Base-by-base conservation (phyloP, 306 rosid species). In the Vigna angularis region DNA sequence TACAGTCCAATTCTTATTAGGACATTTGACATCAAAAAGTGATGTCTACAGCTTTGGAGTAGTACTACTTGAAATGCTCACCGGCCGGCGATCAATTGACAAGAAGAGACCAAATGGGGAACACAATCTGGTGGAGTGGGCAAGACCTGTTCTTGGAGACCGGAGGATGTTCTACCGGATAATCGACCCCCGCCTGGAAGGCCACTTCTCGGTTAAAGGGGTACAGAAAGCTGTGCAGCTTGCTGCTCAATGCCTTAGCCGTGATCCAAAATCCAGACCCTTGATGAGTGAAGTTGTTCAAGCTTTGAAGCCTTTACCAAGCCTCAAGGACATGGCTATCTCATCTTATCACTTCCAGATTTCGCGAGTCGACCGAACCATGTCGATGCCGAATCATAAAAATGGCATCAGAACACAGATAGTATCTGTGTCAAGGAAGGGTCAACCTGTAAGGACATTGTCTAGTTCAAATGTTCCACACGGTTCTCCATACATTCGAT, bases 11-110 rank as follows among this genome's bases (percentile, higher is more conserved):
- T 68, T 66, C 76, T 77, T 73, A 66, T 32, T 69, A 95, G 99
- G 99, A 50, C 99, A 95, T 87, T 70, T 95, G 90, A 87, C 99
- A 49, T 86, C 97, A 9, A 95, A 93, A 81, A 95, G 94, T 62
- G 99, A 95, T 51, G 99, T 95, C 74, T 95, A 93, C 81, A 91
- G 99, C 86, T 95, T 91, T 69, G 99, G 99, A 57, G 99, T 95
- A 22, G 99, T 95, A 36, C 85, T 95, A 56, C 96, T 95, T 3
- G 99, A 95, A 83, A 88, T 95, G 93, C 86, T 95, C 63, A 93
- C 94, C 0, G 99, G 99, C n/a, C 87, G 97, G 52, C 79, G 99
- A 84, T 88, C 98, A 7, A 87, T 93, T 81, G 99, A 95, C 68
- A 95, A 95, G 85, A 88, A 70, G 73, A 89, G 98, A 82, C 94